Evolutionary conservation across 2,329 filamentous ascomycete species (phyloP), one percentile per base, ranked within the genome.

Genomic region (Colletotrichum tanaceti): DNA sequence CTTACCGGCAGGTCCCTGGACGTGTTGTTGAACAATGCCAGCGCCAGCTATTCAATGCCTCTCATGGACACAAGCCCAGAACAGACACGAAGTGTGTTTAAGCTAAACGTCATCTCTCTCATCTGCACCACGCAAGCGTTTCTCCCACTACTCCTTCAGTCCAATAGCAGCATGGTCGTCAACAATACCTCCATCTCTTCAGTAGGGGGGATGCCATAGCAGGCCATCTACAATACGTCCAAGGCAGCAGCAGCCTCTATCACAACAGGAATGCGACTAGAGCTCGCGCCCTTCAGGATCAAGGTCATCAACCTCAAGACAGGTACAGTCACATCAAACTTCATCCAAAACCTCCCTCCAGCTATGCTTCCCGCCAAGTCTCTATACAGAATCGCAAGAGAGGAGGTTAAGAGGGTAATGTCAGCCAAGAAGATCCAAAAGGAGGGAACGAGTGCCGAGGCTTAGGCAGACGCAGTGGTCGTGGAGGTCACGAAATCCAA

Each of bases 1-100:
- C 1, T 64, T 78, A 10, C 28, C 28, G 28, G 28, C 28, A 6
- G 28, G 28, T 32, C 28, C 28, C 9, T 32, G 28, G 76, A 78
- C n/a, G 68, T 70, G 1, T 63, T 77, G 4, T 53, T 78, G 28
- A 78, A 78, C 58, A 78, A 78, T 49, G 75, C 76, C 9, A n/a
- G 18, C 43, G 43, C n/a, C 43, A 10, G n/a, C 18, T 46, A n/a
- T 6, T 10, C n/a, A 5, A 46, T 46, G 43, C n/a, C 43, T 7
- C 18, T n/a, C n/a, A n/a, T n/a, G 43, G 43, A 46, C 43, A n/a
- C n/a, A 5, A n/a, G 18, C 43, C n/a, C n/a, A 2, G 5, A 46
- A 46, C 18, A 46, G 43, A n/a, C 18, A 18, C n/a, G n/a, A 10
- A 46, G n/a, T 6, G 18, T 46, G 43, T 46, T 46, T 10, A n/a